Evolutionary conservation across 768 basidiomycete genomes (phyloP).

Genomic region (Gloeostereum incarnatum): DNA sequence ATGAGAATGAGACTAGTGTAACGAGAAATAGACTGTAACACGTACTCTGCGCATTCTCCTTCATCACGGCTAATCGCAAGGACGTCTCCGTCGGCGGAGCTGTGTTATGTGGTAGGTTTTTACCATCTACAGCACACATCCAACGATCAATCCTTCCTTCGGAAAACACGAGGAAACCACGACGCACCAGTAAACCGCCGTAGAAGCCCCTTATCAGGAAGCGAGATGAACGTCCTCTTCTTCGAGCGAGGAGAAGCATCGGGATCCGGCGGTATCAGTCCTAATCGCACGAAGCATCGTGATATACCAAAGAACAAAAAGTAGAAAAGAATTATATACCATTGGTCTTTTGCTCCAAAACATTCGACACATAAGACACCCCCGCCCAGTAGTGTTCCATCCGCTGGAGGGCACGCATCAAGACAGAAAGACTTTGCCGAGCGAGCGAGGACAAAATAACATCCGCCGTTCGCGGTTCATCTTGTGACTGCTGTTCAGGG

Average conservation of each 20-base stretch:
- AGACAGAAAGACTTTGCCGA: constrained; percentile 6
- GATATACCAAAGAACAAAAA: no score
- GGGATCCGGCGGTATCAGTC: background rate
- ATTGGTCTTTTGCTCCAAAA: constrained; percentile 1
- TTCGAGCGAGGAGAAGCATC: background rate
- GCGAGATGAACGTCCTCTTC: constrained; percentile 7
- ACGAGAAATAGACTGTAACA: no score
- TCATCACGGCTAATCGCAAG: constrained; percentile 4
- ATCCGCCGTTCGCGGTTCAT: constrained; percentile 6
- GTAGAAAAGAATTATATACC: no score
- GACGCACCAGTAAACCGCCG: constrained; percentile 8
- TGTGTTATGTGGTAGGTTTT: constrained; percentile 6
- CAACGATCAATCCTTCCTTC: no score
- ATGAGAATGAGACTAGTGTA: no score
- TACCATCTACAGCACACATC: no score
- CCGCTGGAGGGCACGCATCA: constrained; percentile 5
- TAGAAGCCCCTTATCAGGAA: constrained; percentile 7
- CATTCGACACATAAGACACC: constrained; percentile 3
- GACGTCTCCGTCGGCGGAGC: constrained; percentile 9
- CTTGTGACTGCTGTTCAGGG: background rate
- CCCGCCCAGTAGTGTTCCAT: constrained; percentile 9
- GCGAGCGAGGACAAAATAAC: constrained; percentile 4
- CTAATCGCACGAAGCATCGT: constrained; percentile 3
- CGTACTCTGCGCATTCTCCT: background rate
- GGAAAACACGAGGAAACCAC: no score